Evolutionary conservation across 441 rosid genomes (phyloP), one percentile per base, ranked within the genome.

Genomic region (Omphalea diandra): DNA sequence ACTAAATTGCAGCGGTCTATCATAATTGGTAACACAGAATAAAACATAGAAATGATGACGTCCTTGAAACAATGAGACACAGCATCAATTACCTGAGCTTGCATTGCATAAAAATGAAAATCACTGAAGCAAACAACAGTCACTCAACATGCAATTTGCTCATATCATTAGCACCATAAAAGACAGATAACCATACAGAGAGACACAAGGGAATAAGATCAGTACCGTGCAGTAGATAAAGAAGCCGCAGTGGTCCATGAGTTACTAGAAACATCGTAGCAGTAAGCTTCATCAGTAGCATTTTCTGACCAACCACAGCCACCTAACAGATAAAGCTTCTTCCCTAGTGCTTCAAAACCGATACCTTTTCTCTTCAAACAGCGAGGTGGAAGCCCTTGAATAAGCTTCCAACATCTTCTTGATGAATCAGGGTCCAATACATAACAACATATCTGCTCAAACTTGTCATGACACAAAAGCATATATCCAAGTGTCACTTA

Each of bases 221-320:
- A 71, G 47, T 71, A 89, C 97, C 96, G 84, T 56, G 87, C 75
- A 43, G 88, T 84, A 38, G 93, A 80, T 78, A 90, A 77, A 47
- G 87, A 69, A 75, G 89, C 64, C 53, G 78, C 75, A 67, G 82
- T 84, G 43, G 61, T 44, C 93, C 96, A 92, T 29, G 78, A 63
- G 79, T 86, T 85, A 70, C 35, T 75, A 1, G 84, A 82, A 81
- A 84, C 83, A 82, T 90, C 89, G 60, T 79, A 92, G 74, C 88
- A 87, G 69, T 81, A 84, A 61, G 77, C 84, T 71, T 88, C 85
- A 75, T 78, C 75, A 32, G 81, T 80, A 71, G 90, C 91, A 77
- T 83, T 93, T 73, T 90, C 86, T 12, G 65, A 78, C 93, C 94
- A 88, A 75, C 93, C 82, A 71, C 94, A 88, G 6, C 97, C 97